phyloP scores from a whole-genome alignment of 768 basidiomycete species.

The Suillus clintonianus region DNA sequence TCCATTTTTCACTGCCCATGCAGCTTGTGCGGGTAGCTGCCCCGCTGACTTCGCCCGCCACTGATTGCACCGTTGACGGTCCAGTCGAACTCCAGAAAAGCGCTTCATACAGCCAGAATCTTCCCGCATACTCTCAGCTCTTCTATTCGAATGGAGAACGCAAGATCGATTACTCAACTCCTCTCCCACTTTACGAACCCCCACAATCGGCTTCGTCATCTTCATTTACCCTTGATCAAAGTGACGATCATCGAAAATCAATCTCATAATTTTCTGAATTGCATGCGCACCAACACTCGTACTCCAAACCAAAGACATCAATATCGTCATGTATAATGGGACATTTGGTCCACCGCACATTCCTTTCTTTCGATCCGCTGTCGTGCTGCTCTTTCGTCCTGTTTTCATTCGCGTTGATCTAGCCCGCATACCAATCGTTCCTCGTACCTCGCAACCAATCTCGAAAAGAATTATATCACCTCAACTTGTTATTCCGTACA shows the following conservation, averaged over 20 bases:
- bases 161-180: constrained; percentile 65
- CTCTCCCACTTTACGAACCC: constrained; percentile 67
- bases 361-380: not conserved
- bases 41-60: not conserved
- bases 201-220: constrained; percentile 7
- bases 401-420: constrained; percentile 13
- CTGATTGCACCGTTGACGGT: constrained; percentile 8
- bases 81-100: constrained; percentile 9
- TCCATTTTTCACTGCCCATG: constrained; percentile 49
- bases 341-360: constrained; percentile 1
- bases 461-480: not conserved
- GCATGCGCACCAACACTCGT: not conserved
- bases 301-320: not conserved
- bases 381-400: not conserved
- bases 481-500: not conserved
- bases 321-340: not conserved
- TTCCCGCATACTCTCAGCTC: constrained; percentile 80
- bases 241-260: constrained; percentile 9
- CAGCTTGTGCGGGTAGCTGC: constrained; percentile 49
- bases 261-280: constrained; percentile 4
- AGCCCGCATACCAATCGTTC: constrained; percentile 12
- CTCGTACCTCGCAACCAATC: not conserved
- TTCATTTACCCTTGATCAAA: not conserved
- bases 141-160: constrained; percentile 74
- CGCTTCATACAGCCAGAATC: constrained; percentile 29